These are phyloP conservation scores for Parastagonospora nodorum DNA, from an alignment of 2,329 filamentous ascomycete genomes.

Conservation along the genomic window DNA sequence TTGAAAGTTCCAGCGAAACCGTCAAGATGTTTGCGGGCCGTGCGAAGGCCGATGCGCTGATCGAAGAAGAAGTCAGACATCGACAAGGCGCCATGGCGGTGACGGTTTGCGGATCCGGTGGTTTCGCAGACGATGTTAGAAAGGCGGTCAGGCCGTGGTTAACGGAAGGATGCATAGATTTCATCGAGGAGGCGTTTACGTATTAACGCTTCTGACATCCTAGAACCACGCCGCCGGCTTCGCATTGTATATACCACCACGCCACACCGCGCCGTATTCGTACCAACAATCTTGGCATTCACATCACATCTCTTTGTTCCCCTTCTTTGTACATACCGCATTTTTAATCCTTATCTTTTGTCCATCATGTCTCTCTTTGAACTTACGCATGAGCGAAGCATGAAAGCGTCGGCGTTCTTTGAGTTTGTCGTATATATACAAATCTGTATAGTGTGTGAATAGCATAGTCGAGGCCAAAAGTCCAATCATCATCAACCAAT, in stretches of 20 bases:
- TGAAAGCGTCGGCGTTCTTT: slow-evolving; percentile 4
- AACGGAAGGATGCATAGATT: slow-evolving; percentile 61
- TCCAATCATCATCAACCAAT: not conserved
- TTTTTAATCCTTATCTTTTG: slow-evolving; percentile 22
- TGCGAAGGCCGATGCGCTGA: slow-evolving; percentile 59
- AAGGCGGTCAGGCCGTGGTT: slow-evolving; percentile 59
- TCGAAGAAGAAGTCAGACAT: slow-evolving; percentile 62
- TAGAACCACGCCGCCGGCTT: not conserved
- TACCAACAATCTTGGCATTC: not conserved
- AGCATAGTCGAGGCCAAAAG: not conserved
- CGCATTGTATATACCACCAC: not conserved
- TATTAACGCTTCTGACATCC: slow-evolving; percentile 50
- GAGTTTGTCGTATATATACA: not conserved
- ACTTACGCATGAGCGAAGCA: slow-evolving; percentile 9
- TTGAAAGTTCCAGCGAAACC: slow-evolving; percentile 62
- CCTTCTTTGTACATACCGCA: slow-evolving; percentile 30
- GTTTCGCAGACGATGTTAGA: slow-evolving; percentile 66
- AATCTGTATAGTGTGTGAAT: not conserved
- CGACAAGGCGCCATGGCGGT: slow-evolving; percentile 65
- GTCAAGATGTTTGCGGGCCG: slow-evolving; percentile 67
- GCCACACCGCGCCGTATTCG: not conserved
- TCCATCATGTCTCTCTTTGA: slow-evolving; percentile 30
- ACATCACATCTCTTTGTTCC: slow-evolving; percentile 7
- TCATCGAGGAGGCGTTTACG: slow-evolving; percentile 69
- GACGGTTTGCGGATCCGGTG: slow-evolving; percentile 66